phyloP scores from a whole-genome alignment of 352 stramenopile genomes.

The Phytophthora aleatoria region DNA sequence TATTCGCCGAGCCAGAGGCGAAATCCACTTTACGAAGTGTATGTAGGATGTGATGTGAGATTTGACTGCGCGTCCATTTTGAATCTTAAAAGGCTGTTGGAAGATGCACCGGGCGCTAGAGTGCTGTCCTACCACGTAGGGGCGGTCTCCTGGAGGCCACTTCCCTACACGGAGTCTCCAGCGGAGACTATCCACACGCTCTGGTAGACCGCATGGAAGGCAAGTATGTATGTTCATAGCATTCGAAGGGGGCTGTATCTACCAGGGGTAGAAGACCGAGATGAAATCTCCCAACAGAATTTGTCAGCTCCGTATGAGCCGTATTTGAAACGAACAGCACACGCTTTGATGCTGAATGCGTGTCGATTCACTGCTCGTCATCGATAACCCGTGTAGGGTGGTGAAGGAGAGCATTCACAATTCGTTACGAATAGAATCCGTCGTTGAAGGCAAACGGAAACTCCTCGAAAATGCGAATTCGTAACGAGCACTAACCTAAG shows the following conservation, averaged over 20 bases:
- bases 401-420: no score
- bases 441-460: no score
- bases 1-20: constrained; percentile 13
- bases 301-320: no score
- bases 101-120: background rate
- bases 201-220: background rate
- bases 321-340: background rate
- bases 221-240: background rate
- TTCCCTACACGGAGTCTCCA: no score
- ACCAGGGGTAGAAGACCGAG: no score
- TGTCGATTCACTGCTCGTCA: constrained; percentile 1
- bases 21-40: constrained; percentile 13
- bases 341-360: background rate
- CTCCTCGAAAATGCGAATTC: no score
- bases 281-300: no score
- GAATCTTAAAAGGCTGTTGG: constrained; percentile 26
- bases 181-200: background rate
- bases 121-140: background rate
- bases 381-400: no score
- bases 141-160: no score
- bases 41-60: constrained; percentile 19
- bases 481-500: no score
- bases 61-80: constrained; percentile 11
- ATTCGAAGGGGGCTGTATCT: no score
- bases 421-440: no score